Evolutionary conservation across 495 filamentous ascomycete genomes (phyloP), one percentile per base, ranked within the genome.

Genomic region (Penicillium egyptiacum): DNA sequence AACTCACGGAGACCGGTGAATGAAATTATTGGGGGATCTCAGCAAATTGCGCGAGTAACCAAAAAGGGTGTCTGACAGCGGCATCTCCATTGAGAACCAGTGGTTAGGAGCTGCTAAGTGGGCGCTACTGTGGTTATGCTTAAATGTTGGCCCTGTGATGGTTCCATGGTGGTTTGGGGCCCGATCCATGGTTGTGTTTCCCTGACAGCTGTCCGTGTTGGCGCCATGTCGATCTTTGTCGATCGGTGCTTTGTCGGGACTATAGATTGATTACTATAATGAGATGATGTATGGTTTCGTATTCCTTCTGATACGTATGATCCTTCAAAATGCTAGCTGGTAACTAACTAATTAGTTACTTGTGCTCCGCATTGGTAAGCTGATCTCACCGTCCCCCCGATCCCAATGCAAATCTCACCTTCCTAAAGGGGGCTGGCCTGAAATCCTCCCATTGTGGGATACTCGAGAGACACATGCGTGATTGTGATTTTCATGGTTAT

Each of bases 61-160:
- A 37, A 37, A 25, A 50, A 26, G 20, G 40, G 17, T 19, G 51
- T 53, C 35, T 66, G 61, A 64, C 61, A 66, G 64, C 64, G 60
- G 63, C 60, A 41, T 52, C 57, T 57, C 59, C 31, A 48, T 59
- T 44, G 37, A 39, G 56, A 61, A 59, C 50, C 61, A 61, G 44
- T 19, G 48, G 49, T 26, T 30, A 37, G 25, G 8, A 51, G 49
- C 22, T 51, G 14, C 23, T 51, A 45, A 23, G 48, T 30, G 22
- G 30, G 35, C 44, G 54, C 44, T 43, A 50, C 35, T 55, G 17
- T 31, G 50, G 41, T 58, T 58, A 58, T 53, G 56, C 56, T 53
- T 58, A 58, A 58, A 53, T 39, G 22, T 11, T 23, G 45, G 16
- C 45, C 22, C 26, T 20, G n/a, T 2, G 23, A 47, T 42, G 40